Evolutionary conservation across 2,329 filamentous ascomycete genomes (phyloP).

Genomic region (Pseudocercospora pini-densiflorae): DNA sequence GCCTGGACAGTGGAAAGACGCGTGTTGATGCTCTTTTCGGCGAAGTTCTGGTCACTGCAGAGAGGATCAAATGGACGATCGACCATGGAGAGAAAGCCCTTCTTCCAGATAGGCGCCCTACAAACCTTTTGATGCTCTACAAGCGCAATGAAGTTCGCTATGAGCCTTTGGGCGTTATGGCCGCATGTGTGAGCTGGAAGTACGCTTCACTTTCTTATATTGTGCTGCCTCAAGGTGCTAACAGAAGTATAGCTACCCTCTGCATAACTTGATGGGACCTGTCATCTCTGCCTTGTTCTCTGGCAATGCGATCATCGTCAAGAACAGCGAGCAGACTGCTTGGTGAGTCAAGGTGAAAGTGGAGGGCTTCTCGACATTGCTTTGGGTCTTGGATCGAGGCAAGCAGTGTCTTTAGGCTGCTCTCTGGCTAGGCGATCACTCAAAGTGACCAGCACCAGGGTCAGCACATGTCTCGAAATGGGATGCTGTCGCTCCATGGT

Average conservation of each 20-base stretch:
- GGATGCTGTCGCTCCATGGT: not conserved
- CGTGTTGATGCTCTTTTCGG: conserved; percentile 92
- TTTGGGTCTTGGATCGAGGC: not conserved
- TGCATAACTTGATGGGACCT: conserved; percentile 95
- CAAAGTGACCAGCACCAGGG: too few relatives aligned
- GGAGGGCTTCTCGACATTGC: not conserved
- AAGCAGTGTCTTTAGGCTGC: not conserved
- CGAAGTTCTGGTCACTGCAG: conserved; percentile 89
- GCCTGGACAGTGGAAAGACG: conserved; percentile 94
- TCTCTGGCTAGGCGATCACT: not conserved
- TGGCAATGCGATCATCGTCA: conserved; percentile 90
- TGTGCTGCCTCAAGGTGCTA: not conserved
- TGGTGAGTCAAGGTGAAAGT: conserved; percentile 57
- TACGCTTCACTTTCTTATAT: conserved; percentile 52
- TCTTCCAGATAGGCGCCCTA: conserved; percentile 72
- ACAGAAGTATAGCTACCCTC: conserved; percentile 46
- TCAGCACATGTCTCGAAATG: not conserved
- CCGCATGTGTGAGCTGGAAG: conserved; percentile 96
- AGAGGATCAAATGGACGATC: conserved; percentile 95
- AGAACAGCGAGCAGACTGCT: conserved; percentile 92
- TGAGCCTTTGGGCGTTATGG: conserved; percentile 90
- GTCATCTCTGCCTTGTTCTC: conserved; percentile 89
- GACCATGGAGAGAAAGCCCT: conserved; percentile 85
- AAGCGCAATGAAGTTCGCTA: conserved; percentile 90
- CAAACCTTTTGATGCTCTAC: conserved; percentile 92